Evolutionary conservation across 2,329 filamentous ascomycete genomes (phyloP).

Genomic region (Cylindrodendrum hubeiense): DNA sequence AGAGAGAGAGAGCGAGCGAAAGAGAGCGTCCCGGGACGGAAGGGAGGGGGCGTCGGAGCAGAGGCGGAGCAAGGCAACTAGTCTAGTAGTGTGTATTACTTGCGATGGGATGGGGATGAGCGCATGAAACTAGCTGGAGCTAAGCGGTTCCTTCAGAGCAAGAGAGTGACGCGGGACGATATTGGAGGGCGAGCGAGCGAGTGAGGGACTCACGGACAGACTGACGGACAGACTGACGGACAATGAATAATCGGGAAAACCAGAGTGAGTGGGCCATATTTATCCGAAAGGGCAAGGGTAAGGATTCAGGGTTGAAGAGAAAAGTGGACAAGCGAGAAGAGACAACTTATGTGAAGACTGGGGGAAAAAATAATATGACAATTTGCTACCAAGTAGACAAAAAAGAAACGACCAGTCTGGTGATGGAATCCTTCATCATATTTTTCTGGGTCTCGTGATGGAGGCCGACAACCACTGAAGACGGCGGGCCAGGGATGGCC

Average conservation of each 20-base stretch:
- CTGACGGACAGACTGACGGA: not conserved
- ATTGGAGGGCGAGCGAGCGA: not conserved
- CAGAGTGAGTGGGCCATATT: slow-evolving; percentile 1
- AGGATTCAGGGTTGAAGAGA: slow-evolving; percentile 1
- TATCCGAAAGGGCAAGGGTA: not conserved
- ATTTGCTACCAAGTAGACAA: not conserved
- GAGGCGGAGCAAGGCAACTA: slow-evolving; percentile 12
- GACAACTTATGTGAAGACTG: not conserved
- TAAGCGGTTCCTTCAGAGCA: slow-evolving; percentile 7
- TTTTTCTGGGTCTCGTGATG: slow-evolving; percentile 11
- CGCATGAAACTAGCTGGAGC: slow-evolving; percentile 20
- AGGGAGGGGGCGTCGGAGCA: slow-evolving; percentile 1
- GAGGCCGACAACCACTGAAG: slow-evolving; percentile 16
- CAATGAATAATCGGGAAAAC: not conserved
- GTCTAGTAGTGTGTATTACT: slow-evolving; percentile 4
- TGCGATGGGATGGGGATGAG: slow-evolving; percentile 1
- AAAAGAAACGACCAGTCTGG: slow-evolving; percentile 17
- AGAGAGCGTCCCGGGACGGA: not conserved
- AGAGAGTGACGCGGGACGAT: not conserved
- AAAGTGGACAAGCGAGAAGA: not conserved
- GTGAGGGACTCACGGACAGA: slow-evolving; percentile 1
- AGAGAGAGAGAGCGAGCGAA: not conserved
- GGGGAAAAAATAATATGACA: not conserved
- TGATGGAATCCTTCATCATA: slow-evolving; percentile 11
- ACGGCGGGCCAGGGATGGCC: slow-evolving; percentile 5